Base-by-base conservation (phyloP, 768 basidiomycete species). In the Ephemerocybe angulata region DNA sequence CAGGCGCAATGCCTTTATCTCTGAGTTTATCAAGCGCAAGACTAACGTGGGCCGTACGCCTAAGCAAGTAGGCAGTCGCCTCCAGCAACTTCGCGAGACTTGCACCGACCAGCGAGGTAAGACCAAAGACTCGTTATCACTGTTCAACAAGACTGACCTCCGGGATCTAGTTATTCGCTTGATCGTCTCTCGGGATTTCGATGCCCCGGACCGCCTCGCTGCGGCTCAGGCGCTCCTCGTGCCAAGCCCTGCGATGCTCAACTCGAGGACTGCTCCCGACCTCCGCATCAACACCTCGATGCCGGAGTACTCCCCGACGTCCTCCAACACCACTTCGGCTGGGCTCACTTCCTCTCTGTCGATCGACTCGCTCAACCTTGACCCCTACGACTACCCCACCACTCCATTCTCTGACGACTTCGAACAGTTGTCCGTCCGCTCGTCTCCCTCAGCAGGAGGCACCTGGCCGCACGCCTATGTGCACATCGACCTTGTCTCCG, bases 51-150 rank as follows among this genome's bases (percentile, higher is more conserved):
- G 69, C 24, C 74, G 86, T 60, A 84, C 86, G 13, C 72, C 85
- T 21, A 87, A 87, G 65, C 85, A 87, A 65, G 85, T 87, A 48
- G 85, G 86, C 30, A 85, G 83, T 62, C 79, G 86, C 42, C 72
- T 87, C 40, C 86, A 87, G 62, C 85, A 87, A 60, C 72, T 87
- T 43, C 72, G 84, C 58, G 85, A 87, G 62, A 84, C 83, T 3
- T 75, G 80, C 60, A 71, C 74, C 43, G 83, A 85, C 55, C 74
- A 76, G 57, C 67, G 76, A 58, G 75, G 86, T 87, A 57, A 67
- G 81, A 76, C 43, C n/a, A 6, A 35, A 28, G 50, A 21, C 27
- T 35, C 38, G 28, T n/a, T 47, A 35, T 12, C 21, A 21, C 17
- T 19, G 24, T 40, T 48, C 17, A 11, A 12, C 22, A 56, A 21